A percentile compares a stretch with the other conserved stretches of the same genome.
Conservation (phyloP, 768 basidiomycete species). For the Coprinopsis strossmayeri region DNA sequence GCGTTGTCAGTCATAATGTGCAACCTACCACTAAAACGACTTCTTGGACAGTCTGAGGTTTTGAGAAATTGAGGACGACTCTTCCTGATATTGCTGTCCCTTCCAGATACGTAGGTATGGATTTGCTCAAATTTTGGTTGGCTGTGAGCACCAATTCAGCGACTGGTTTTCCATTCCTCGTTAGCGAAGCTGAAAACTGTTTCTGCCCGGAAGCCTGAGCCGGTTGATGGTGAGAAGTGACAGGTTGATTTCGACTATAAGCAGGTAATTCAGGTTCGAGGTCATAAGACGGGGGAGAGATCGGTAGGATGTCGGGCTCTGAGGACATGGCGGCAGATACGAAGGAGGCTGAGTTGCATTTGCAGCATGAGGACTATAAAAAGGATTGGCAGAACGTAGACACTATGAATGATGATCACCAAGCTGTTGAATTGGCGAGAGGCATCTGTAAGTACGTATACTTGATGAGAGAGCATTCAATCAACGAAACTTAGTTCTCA, state of each 20-base stretch:
- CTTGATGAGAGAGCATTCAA: too few species aligned
- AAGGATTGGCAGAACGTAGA: too few species aligned
- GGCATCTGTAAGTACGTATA: too few species aligned
- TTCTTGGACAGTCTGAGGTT: constrained; percentile 38
- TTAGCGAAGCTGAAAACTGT: constrained; percentile 23
- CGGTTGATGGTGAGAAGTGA: neutral
- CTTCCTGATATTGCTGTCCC: constrained; percentile 27
- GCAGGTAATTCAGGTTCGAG: neutral
- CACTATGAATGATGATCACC: too few species aligned
- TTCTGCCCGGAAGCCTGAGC: constrained; percentile 15
- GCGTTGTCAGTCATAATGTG: neutral
- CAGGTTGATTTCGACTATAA: neutral
- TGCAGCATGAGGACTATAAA: too few species aligned
- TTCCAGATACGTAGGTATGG: constrained; percentile 29
- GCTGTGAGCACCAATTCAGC: constrained; percentile 40
- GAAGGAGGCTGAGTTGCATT: neutral
- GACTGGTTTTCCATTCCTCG: constrained; percentile 32
- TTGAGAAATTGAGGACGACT: constrained; percentile 27
- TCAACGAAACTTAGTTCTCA: too few species aligned
- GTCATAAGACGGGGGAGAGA: neutral
- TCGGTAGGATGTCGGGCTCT: neutral
- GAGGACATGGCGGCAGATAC: neutral
- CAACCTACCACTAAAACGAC: constrained; percentile 41
- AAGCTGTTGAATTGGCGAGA: too few species aligned
- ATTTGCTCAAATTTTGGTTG: constrained; percentile 30